Evolutionary conservation across 2,329 filamentous ascomycete genomes (phyloP).

Genomic region (Penicillium concentricum): DNA sequence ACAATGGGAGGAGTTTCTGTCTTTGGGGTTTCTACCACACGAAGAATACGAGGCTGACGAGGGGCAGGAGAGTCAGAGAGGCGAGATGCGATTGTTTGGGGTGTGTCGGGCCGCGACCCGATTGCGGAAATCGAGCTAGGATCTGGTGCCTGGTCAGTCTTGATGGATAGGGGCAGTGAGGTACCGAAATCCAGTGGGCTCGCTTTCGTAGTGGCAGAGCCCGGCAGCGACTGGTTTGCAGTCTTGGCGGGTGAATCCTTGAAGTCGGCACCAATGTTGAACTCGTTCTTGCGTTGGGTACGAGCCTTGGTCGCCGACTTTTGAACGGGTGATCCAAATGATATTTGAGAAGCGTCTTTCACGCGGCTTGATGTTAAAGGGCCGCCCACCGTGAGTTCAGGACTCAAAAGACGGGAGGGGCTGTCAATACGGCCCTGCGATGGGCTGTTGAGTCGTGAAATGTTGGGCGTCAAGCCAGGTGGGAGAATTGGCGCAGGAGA

Average conservation of each 20-base stretch:
- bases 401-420: slow-evolving; percentile 28
- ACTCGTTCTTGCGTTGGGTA: slow-evolving; percentile 22
- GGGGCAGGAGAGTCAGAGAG: slow-evolving; percentile 39
- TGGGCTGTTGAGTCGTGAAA: slow-evolving; percentile 31
- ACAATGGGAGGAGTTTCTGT: slow-evolving; percentile 42
- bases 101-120: slow-evolving; percentile 52
- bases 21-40: slow-evolving; percentile 58
- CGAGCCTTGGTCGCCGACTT: slow-evolving; percentile 33
- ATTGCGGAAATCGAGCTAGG: slow-evolving; percentile 35
- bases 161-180: slow-evolving; percentile 24
- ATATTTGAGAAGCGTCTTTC: slow-evolving; percentile 39
- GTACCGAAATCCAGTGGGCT: slow-evolving; percentile 39
- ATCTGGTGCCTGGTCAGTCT: slow-evolving; percentile 27
- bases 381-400: slow-evolving; percentile 24
- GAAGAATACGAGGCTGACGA: slow-evolving; percentile 52
- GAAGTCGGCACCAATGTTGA: slow-evolving; percentile 16
- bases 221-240: slow-evolving; percentile 4
- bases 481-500: slow-evolving; percentile 30
- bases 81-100: slow-evolving; percentile 39
- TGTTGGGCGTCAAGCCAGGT: slow-evolving; percentile 26
- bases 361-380: slow-evolving; percentile 22
- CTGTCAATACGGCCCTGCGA: slow-evolving; percentile 26
- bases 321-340: slow-evolving; percentile 43
- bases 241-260: slow-evolving; percentile 14
- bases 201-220: slow-evolving; percentile 18